Percentiles rank a stretch among this genome's conserved stretches.
Conservation (phyloP, 768 basidiomycete genomes). For the Tephrocybe sp. region DNA sequence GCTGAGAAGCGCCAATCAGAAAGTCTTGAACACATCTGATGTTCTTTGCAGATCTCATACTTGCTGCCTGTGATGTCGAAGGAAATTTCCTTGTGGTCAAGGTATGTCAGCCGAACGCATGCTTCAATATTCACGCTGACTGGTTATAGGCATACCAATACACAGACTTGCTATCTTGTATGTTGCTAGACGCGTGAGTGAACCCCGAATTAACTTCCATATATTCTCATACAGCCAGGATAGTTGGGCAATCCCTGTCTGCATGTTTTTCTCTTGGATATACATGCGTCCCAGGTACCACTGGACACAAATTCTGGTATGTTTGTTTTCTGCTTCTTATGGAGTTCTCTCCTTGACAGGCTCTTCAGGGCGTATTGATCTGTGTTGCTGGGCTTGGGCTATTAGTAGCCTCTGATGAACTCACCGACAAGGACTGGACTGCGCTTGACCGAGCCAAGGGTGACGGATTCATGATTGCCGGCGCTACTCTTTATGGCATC, state of each 20-base stretch:
- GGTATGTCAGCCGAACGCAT: slow-evolving; percentile 27
- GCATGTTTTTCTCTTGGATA: slow-evolving; percentile 79
- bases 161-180: slow-evolving; percentile 85
- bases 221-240: slow-evolving; percentile 1
- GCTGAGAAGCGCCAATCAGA: slow-evolving; percentile 18
- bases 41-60: slow-evolving; percentile 58
- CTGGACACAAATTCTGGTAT: slow-evolving; percentile 78
- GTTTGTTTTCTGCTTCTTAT: slow-evolving; percentile 17
- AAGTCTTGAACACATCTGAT: background rate
- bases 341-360: background rate
- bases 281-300: slow-evolving; percentile 81
- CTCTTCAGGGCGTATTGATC: slow-evolving; percentile 64
- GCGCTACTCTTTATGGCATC: slow-evolving; percentile 84
- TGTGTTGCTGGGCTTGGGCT: slow-evolving; percentile 77
- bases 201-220: background rate
- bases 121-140: background rate
- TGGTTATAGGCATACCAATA: slow-evolving; percentile 70
- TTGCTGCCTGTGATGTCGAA: slow-evolving; percentile 83
- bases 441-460: slow-evolving; percentile 71
- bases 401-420: slow-evolving; percentile 75
- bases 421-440: slow-evolving; percentile 75
- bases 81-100: slow-evolving; percentile 87
- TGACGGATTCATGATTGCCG: slow-evolving; percentile 84
- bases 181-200: slow-evolving; percentile 85
- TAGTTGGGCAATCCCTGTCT: slow-evolving; percentile 89